These are phyloP conservation scores for Ascochyta viciae-villosae DNA, from an alignment of 2,329 filamentous ascomycete genomes.

Conservation along the genomic window DNA sequence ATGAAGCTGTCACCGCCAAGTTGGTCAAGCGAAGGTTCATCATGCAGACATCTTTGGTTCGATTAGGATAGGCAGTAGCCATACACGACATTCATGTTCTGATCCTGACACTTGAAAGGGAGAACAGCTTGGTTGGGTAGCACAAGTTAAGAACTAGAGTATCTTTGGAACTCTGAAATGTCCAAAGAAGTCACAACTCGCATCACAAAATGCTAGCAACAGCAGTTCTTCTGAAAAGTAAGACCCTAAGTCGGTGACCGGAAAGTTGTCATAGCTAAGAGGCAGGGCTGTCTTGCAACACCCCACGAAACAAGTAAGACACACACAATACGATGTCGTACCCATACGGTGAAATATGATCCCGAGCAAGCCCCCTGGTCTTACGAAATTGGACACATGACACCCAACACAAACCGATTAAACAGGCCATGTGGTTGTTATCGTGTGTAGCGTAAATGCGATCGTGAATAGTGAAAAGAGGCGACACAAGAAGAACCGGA, in stretches of 20 bases:
- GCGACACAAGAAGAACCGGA: not conserved
- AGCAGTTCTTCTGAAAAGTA: not conserved
- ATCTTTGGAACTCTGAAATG: no score
- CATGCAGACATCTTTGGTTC: no score
- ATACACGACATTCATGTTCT: no score
- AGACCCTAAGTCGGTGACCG: not conserved
- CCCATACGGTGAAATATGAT: not conserved
- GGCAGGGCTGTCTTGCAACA: slow-evolving; percentile 3
- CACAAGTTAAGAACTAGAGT: no score
- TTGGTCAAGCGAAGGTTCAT: no score
- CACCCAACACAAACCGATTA: not conserved
- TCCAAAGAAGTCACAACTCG: no score
- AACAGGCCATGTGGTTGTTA: slow-evolving; percentile 1
- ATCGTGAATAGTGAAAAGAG: not conserved
- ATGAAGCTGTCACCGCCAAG: no score
- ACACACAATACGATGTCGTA: not conserved
- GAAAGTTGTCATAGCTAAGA: not conserved
- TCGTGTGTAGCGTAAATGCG: not conserved
- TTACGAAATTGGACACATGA: not conserved
- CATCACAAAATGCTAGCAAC: not conserved
- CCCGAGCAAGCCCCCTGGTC: not conserved
- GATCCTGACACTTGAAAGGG: no score
- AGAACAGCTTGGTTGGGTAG: no score
- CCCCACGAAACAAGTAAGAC: slow-evolving; percentile 1
- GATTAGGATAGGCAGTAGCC: no score